These are phyloP conservation scores for Gaeumannomyces tritici DNA, from an alignment of 2,329 filamentous ascomycete genomes.

Conservation along the genomic window DNA sequence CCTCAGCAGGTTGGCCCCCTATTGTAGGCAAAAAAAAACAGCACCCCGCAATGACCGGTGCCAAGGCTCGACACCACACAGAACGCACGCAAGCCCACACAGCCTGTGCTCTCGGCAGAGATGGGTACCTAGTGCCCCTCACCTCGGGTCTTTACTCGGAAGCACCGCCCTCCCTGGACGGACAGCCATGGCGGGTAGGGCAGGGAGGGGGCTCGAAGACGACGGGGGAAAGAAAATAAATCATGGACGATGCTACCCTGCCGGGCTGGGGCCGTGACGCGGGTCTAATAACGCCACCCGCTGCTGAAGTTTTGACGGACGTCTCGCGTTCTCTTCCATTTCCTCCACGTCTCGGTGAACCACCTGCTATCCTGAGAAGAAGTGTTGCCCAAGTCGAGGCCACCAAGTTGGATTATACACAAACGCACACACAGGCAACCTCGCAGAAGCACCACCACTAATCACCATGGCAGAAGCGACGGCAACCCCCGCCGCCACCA, in stretches of 20 bases:
- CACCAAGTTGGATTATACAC: no score
- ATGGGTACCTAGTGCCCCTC: neutral
- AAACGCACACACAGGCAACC: no score
- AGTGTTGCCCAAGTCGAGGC: neutral
- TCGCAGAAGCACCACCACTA: neutral
- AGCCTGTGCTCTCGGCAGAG: neutral
- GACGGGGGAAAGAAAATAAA: neutral
- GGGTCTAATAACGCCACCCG: neutral
- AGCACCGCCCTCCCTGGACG: neutral
- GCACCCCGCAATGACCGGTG: neutral
- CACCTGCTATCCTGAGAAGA: neutral
- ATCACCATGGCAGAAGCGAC: neutral
- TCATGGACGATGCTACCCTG: neutral
- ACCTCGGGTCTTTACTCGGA: neutral
- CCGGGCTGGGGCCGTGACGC: neutral
- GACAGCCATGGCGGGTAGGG: neutral
- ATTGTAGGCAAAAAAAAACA: neutral
- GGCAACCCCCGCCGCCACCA: neutral
- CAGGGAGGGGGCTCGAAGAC: neutral
- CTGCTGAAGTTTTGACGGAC: neutral
- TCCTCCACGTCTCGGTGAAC: neutral
- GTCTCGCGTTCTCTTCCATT: no score
- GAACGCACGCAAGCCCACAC: no score
- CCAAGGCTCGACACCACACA: neutral
- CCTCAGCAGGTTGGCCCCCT: no score